Evolutionary conservation across 2,329 filamentous ascomycete species (phyloP).

Genomic region (Camillea tinctor): DNA sequence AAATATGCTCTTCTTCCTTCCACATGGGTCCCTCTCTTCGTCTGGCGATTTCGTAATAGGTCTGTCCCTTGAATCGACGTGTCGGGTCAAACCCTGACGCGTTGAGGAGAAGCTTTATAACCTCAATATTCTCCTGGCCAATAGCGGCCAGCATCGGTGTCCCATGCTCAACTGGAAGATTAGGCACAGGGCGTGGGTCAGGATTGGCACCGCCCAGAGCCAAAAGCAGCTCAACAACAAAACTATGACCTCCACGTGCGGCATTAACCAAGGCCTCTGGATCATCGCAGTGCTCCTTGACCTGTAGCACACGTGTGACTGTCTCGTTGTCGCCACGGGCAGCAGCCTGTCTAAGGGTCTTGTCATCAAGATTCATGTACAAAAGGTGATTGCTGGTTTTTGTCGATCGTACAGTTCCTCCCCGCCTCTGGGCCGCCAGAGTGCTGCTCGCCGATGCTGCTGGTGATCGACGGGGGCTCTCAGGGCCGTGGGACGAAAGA

Average conservation of each 20-base stretch:
- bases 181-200: conserved; percentile 66
- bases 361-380: conserved; percentile 63
- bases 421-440: conserved; percentile 45
- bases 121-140: conserved; percentile 80
- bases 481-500: conserved; percentile 53
- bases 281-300: conserved; percentile 64
- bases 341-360: conserved; percentile 59
- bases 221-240: conserved; percentile 76
- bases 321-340: conserved; percentile 61
- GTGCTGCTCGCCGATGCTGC: conserved; percentile 37
- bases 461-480: conserved; percentile 59
- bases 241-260: conserved; percentile 85
- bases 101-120: conserved; percentile 75
- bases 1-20: conserved; percentile 80
- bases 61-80: conserved; percentile 69
- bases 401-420: conserved; percentile 56
- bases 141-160: conserved; percentile 95
- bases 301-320: conserved; percentile 59
- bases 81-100: conserved; percentile 82
- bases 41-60: conserved; percentile 84
- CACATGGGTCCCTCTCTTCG: conserved; percentile 82
- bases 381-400: conserved; percentile 65
- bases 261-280: conserved; percentile 87
- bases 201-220: conserved; percentile 64
- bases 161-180: conserved; percentile 66